Conservation (phyloP, 2,329 filamentous ascomycete species). For the Aspergillus jensenii region DNA sequence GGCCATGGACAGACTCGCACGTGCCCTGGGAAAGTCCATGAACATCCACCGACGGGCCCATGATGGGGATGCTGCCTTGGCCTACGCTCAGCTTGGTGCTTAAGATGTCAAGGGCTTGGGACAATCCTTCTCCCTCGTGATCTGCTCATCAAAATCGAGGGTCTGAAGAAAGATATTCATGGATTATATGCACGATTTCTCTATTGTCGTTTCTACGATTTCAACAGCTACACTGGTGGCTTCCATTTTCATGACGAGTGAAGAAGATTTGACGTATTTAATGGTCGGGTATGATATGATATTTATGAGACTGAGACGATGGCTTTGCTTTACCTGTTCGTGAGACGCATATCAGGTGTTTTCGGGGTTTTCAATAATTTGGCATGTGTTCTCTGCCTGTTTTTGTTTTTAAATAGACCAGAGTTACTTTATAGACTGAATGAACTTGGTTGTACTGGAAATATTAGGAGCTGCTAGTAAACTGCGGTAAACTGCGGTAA, state of each 20-base stretch:
- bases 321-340: neutral
- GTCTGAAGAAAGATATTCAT: neutral
- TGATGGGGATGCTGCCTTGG: neutral
- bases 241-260: neutral
- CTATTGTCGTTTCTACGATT: neutral
- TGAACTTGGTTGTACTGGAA: neutral
- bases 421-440: neutral
- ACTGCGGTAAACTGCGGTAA: neutral
- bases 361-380: neutral
- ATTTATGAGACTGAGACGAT: neutral
- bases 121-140: slow-evolving; percentile 7
- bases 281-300: neutral
- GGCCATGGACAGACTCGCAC: slow-evolving; percentile 8
- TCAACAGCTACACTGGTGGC: neutral
- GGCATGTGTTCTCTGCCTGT: neutral
- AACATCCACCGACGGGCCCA: neutral
- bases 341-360: neutral
- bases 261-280: neutral
- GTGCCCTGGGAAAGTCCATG: slow-evolving; percentile 5
- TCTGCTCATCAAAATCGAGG: slow-evolving; percentile 11
- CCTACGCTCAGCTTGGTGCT: neutral
- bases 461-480: neutral
- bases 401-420: neutral
- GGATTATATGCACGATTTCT: slow-evolving; percentile 1
- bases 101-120: slow-evolving; percentile 8